These are phyloP conservation scores for Gilbertella persicaria DNA, from an alignment of 371 early-diverging fungal genomes.

Conservation along the genomic window DNA sequence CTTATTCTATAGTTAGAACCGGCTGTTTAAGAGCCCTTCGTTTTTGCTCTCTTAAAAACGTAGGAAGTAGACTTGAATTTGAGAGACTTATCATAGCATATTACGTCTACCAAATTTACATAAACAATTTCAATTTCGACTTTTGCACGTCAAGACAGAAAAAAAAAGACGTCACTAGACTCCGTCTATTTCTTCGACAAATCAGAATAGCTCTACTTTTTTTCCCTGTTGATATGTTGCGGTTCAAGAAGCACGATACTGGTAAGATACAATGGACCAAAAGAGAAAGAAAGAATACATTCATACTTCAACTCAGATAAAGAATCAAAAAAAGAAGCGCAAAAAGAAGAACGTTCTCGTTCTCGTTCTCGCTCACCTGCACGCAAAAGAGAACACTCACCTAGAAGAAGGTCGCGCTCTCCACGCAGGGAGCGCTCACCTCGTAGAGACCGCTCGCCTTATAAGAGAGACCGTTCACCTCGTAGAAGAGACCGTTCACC, in stretches of 20 bases:
- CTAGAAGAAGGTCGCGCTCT: constrained; percentile 7
- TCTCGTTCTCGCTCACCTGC: constrained; percentile 7
- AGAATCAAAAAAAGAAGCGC: constrained; percentile 2
- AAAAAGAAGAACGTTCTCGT: constrained; percentile 7
- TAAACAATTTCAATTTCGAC: too few relatives aligned
- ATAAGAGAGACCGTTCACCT: neutral
- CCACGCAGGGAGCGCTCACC: constrained; percentile 10
- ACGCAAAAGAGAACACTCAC: constrained; percentile 14
- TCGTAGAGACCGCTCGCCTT: constrained; percentile 6
- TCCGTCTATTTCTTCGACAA: neutral
- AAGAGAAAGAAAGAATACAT: constrained; percentile 9
- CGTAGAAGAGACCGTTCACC: constrained; percentile 17
- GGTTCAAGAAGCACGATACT: constrained; percentile 52
- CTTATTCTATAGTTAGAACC: too few relatives aligned
- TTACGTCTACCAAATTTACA: too few relatives aligned
- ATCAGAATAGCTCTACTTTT: neutral
- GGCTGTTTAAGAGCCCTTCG: too few relatives aligned
- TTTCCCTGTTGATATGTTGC: constrained; percentile 24
- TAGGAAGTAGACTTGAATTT: too few relatives aligned
- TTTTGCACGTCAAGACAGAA: too few relatives aligned
- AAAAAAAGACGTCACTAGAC: neutral
- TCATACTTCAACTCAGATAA: neutral
- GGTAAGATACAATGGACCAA: constrained; percentile 14
- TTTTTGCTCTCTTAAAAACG: too few relatives aligned
- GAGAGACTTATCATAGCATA: too few relatives aligned